Base-by-base conservation (phyloP, 2,329 filamentous ascomycete species). In the Ceratocystis destructans region DNA sequence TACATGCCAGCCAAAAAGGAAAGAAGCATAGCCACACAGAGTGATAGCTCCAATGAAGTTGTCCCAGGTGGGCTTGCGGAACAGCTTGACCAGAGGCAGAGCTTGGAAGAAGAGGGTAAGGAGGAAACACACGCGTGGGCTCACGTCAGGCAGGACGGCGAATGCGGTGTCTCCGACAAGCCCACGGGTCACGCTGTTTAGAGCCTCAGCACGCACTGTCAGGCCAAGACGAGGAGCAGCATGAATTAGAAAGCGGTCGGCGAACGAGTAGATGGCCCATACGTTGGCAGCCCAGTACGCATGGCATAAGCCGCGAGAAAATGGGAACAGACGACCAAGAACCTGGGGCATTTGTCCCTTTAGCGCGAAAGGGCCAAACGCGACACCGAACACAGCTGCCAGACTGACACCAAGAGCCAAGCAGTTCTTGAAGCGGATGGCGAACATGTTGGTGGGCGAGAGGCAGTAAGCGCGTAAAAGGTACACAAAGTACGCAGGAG, bases 261-360 rank as follows among this genome's bases (percentile, higher is more conserved):
- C 78, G 74, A 97, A 96, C 0, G 94, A 96, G 76, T 99, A 99
- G 73, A 97, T 83, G 0, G 94, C 93, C 94, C 94, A 99, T 1
- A 96, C 79, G 71, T 99, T 99, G 0, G 94, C 92, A 12, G 94
- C 94, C 94, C 94, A 99, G 75, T 99, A 99, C 0, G 94, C 94
- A 77, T 99, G 94, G 74, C 93, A 97, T 3, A 99, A 79, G 0
- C 94, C 94, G 68, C 94, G 82, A 0, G 91, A 91, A 75, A 99
- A 99, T 0, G 94, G 94, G 72, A 99, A 99, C 7, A 99, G 78
- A 45, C 94, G 83, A 72, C 85, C 87, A 68, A 94, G 76, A 25
- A 99, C 79, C 77, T 97, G 94, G 12, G 87, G 83, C 17, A 96
- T 83, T 76, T 97, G 94, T 7, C 83, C 85, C 83, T 87, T 87